Percentiles rank a stretch among this genome's conserved stretches.
These are phyloP conservation scores for Capsaspora owczarzaki DNA, from an alignment of 78 protist genomes.

Conservation along the genomic window DNA sequence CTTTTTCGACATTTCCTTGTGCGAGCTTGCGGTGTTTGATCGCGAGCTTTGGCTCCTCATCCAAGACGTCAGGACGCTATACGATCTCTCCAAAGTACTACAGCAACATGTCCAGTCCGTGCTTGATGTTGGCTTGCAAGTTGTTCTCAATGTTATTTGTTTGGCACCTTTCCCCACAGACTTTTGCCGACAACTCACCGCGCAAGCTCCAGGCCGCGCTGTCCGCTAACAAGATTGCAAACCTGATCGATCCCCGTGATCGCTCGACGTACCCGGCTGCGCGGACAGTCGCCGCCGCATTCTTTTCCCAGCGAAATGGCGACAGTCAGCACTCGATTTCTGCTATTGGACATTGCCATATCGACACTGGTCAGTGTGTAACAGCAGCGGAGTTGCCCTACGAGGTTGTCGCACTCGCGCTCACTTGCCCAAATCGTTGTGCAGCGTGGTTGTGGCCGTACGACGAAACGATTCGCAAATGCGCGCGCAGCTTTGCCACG, in stretches of 20 bases:
- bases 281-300: slow-evolving; percentile 1
- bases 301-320: slow-evolving; percentile 23
- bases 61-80: slow-evolving; percentile 29
- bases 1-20: neutral
- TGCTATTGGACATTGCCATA: slow-evolving; percentile 57
- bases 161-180: too few relatives aligned
- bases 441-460: slow-evolving; percentile 74
- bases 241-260: slow-evolving; percentile 4
- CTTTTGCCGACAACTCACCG: too few relatives aligned
- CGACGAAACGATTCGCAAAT: slow-evolving; percentile 53
- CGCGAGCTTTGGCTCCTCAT: slow-evolving; percentile 15
- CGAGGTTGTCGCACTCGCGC: too few relatives aligned
- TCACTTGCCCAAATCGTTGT: too few relatives aligned
- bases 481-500: slow-evolving; percentile 50
- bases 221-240: slow-evolving; percentile 33
- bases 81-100: slow-evolving; percentile 44
- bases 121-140: neutral
- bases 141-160: too few relatives aligned
- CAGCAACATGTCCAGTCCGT: too few relatives aligned
- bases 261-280: neutral
- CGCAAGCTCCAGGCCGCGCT: too few relatives aligned
- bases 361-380: slow-evolving; percentile 24
- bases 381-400: too few relatives aligned
- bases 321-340: slow-evolving; percentile 15
- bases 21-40: slow-evolving; percentile 8